These are phyloP conservation scores for Erythrobasidium hasegawianum DNA, from an alignment of 1,284 basidiomycete genomes.

Conservation along the genomic window DNA sequence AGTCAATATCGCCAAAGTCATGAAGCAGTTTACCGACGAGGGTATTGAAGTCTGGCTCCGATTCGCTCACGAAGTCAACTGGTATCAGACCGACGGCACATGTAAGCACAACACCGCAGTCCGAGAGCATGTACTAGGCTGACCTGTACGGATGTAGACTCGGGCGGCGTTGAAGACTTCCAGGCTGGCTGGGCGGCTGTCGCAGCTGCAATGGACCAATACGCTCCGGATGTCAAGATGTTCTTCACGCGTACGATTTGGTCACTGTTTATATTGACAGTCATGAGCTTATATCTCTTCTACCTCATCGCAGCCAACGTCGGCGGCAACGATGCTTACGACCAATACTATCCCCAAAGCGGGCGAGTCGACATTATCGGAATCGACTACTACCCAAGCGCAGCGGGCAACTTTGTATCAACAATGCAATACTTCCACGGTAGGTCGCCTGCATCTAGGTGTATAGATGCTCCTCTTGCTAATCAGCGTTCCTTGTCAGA, in stretches of 20 bases:
- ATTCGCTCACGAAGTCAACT: slow-evolving; percentile 43
- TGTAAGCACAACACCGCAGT: background rate
- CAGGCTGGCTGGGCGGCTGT: slow-evolving; percentile 49
- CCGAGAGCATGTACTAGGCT: background rate
- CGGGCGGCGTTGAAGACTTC: slow-evolving; percentile 46
- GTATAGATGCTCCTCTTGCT: too few species aligned
- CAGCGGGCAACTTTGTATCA: slow-evolving; percentile 1
- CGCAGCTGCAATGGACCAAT: slow-evolving; percentile 43
- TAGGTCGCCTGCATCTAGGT: too few species aligned
- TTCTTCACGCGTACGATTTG: slow-evolving; percentile 41
- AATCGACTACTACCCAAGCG: slow-evolving; percentile 43
- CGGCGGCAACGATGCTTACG: slow-evolving; percentile 41
- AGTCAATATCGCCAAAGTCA: slow-evolving; percentile 45
- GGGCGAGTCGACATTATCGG: slow-evolving; percentile 46
- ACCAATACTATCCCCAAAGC: slow-evolving; percentile 45
- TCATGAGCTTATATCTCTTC: slow-evolving; percentile 27
- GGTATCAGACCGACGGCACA: slow-evolving; percentile 37
- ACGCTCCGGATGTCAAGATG: slow-evolving; percentile 49
- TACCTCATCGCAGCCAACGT: slow-evolving; percentile 45
- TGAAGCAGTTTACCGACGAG: slow-evolving; percentile 50
- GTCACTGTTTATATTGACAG: slow-evolving; percentile 33
- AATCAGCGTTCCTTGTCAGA: too few species aligned
- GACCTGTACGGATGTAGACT: slow-evolving; percentile 40
- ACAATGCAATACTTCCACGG: too few species aligned
- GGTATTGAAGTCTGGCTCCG: slow-evolving; percentile 50